Evolutionary conservation across 2,329 filamentous ascomycete genomes (phyloP).

Genomic region (Ascochyta clinopodiicola): DNA sequence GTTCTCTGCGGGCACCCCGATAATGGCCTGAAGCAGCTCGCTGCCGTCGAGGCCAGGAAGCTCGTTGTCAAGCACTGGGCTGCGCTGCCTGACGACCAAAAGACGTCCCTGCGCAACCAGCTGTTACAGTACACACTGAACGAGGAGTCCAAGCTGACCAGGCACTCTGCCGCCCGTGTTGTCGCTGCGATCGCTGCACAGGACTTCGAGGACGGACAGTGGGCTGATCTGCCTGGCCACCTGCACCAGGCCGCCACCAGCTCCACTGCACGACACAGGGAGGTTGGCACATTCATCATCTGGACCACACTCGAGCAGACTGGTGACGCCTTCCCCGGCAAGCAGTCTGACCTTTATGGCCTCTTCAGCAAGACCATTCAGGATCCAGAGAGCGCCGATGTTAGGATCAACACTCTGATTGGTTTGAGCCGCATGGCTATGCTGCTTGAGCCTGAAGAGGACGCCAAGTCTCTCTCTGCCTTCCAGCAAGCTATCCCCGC

Average conservation of each 20-base stretch:
- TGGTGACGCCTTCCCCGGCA: constrained; percentile 81
- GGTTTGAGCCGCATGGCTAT: constrained; percentile 87
- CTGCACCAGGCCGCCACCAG: constrained; percentile 81
- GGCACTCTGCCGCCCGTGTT: constrained; percentile 86
- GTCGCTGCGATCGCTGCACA: constrained; percentile 85
- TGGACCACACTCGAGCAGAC: constrained; percentile 90
- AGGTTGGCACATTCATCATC: constrained; percentile 91
- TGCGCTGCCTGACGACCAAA: constrained; percentile 74
- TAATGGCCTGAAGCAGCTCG: constrained; percentile 80
- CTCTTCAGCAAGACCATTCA: constrained; percentile 87
- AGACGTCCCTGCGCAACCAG: constrained; percentile 79
- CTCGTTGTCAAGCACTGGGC: constrained; percentile 88
- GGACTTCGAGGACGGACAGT: constrained; percentile 87
- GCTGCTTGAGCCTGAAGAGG: constrained; percentile 86
- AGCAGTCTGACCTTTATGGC: constrained; percentile 78
- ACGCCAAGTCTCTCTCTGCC: constrained; percentile 72
- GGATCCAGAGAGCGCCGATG: constrained; percentile 88
- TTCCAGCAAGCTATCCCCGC: constrained; percentile 83
- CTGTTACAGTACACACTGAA: constrained; percentile 83
- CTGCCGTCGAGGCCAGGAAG: constrained; percentile 86
- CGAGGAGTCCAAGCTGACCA: constrained; percentile 76
- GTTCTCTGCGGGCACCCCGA: constrained; percentile 80
- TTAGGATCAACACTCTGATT: constrained; percentile 92
- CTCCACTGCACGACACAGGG: constrained; percentile 77
- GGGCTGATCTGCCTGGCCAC: constrained; percentile 79